These are phyloP conservation scores for Acacia pycnantha DNA, from an alignment of 331 rosid genomes.

Conservation along the genomic window DNA sequence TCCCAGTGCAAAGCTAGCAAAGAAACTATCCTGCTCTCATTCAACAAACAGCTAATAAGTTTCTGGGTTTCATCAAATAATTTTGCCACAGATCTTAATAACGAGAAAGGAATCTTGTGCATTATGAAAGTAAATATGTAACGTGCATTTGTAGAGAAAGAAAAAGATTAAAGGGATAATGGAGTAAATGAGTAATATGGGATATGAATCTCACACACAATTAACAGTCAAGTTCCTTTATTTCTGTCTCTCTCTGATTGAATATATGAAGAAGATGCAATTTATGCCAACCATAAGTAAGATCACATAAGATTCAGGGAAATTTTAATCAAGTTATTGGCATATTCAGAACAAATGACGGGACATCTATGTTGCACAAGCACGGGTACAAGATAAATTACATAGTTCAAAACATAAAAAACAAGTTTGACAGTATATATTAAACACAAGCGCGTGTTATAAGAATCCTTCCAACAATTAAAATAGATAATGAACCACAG, in stretches of 20 bases:
- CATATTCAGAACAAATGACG: neutral
- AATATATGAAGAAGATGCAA: neutral
- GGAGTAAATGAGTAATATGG: neutral
- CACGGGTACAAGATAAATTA: neutral
- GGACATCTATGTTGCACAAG: neutral
- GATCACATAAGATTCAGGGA: neutral
- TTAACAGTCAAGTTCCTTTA: neutral
- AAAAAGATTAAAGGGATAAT: neutral
- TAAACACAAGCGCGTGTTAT: neutral
- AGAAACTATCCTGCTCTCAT: conserved; percentile 71
- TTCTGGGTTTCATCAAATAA: conserved; percentile 14
- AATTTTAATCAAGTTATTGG: neutral
- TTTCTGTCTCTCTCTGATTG: neutral
- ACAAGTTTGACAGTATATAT: neutral
- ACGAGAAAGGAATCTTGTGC: neutral
- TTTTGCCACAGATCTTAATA: neutral
- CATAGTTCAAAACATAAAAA: neutral
- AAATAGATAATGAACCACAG: neutral
- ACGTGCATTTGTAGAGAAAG: neutral
- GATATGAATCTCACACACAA: neutral
- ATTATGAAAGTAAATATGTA: neutral
- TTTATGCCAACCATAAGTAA: neutral
- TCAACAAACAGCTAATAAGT: neutral
- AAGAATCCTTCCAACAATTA: neutral
- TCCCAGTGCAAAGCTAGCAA: conserved; percentile 92